These are phyloP conservation scores for Tricholoma sp. DNA, from an alignment of 768 basidiomycete genomes.

Conservation along the genomic window DNA sequence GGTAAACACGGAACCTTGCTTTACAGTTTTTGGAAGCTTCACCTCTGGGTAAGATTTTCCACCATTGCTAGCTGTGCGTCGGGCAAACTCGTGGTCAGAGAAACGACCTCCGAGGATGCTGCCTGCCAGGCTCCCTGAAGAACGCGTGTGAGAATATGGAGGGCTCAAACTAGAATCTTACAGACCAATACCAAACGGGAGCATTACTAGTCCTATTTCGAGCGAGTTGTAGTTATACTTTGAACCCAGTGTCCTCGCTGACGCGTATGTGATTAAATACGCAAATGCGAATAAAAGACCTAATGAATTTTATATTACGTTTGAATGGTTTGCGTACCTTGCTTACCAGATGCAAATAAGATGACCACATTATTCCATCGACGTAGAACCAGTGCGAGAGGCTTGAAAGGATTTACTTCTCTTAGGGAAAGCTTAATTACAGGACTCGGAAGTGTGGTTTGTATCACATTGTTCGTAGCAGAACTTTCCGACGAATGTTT, in stretches of 20 bases:
- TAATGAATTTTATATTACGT: constrained; percentile 16
- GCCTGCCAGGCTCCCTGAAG: constrained; percentile 33
- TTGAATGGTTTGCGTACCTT: background rate
- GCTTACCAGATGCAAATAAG: constrained; percentile 59
- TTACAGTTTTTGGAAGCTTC: constrained; percentile 8
- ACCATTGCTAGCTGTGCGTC: constrained; percentile 33
- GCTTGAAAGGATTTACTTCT: constrained; percentile 73
- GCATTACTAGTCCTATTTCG: constrained; percentile 68
- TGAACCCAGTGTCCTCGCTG: constrained; percentile 59
- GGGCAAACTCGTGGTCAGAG: constrained; percentile 37
- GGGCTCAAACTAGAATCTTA: constrained; percentile 1
- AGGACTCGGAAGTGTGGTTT: constrained; percentile 6
- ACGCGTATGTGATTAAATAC: constrained; percentile 71
- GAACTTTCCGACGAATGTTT: constrained; percentile 12
- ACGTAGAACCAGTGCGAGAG: constrained; percentile 52
- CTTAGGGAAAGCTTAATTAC: constrained; percentile 49
- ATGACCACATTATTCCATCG: constrained; percentile 65
- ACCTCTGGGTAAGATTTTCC: constrained; percentile 61
- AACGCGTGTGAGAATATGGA: background rate
- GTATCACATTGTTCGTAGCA: constrained; percentile 14
- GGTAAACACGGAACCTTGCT: background rate
- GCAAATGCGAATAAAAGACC: constrained; percentile 68
- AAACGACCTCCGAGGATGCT: constrained; percentile 41
- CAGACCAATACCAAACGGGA: constrained; percentile 68
- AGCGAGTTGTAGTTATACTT: constrained; percentile 66